Base-by-base conservation (phyloP, 371 early-diverging fungal genomes). In the Syncephalastrum sp. region DNA sequence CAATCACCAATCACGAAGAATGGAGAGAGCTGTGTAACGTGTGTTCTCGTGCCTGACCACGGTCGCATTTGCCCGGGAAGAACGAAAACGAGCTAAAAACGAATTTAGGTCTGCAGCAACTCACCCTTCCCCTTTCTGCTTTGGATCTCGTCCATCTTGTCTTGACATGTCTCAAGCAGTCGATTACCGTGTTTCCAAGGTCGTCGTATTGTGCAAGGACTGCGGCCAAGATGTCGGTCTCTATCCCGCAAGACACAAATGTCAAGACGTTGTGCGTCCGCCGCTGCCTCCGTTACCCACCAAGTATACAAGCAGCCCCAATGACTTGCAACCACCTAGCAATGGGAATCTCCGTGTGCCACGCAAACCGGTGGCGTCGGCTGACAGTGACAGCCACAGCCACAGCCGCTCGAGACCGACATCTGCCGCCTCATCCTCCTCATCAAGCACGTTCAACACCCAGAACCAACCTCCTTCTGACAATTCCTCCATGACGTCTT, bases 211-310 rank as follows among this genome's bases (percentile, higher is more conserved):
- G 38, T 88, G 88, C 67, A 82, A 80, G 64, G 88, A 88, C 55
- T 88, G 88, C 66, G 79, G 81, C 15, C 77, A 82, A 47, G 88
- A 88, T 57, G 88, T 88, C 23, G 88, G 88, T 2, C 56, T 79
- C 14, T 88, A 86, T 53, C 88, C 88, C 12, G 85, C 85, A 24
- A 68, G 82, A 44, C 88, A 88, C 64, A 81, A 81, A 47, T 88
- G 88, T 63, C 70, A 67, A 15, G 64, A 69, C 2, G 63, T 75
- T 1, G 69, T 67, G 54, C 65, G 79, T 53, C 79, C 79, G 10
- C 72, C 76, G 12, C 61, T 77, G 60, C 79, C 82, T 25, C 57
- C 74, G 5, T 57, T 78, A 50, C 77, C 70, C 24, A 46, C 60
- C 13, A 33, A 33, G 8, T 33, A 33, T 10, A 33, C 38, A 6